Base-by-base conservation (phyloP, 257 asterid species). In the Handroanthus guayacan region DNA sequence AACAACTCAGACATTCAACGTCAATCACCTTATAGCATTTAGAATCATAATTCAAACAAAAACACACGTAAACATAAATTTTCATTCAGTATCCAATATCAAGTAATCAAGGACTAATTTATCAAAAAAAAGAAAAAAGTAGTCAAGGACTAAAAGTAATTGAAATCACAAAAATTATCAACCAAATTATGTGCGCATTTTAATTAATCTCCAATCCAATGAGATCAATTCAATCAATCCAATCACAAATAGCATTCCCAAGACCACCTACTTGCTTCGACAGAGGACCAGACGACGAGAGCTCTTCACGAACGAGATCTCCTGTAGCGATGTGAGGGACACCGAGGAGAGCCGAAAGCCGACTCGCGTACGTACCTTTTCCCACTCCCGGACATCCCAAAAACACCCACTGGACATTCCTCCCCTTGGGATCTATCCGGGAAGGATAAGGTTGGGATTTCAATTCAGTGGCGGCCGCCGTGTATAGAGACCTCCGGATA, bases 261-360 rank as follows among this genome's bases (percentile, higher is more conserved):
- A 17, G 38, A 56, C 3, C 45, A 4, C 85, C 3, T 75, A 92
- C 99, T 72, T 95, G 91, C 71, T 85, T 83, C 18, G 98, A 87
- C 39, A 90, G 79, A 63, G 97, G 82, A 20, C 95, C 90, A 36
- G 90, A 65, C 5, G 97, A 88, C 25, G 86, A 67, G 63, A 95
- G 96, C 86, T 93, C 99, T 51, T 93, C 93, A 16, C 99, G 97
- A 57, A 95, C 98, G 74, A 95, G 98, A 91, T 95, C 99, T 39
- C 99, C 99, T 44, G 99, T 95, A 51, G 99, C 97, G 78, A 93
- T 91, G 79, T 95, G 99, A 8, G 99, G 99, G 34, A 91, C 99
- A 38, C 96, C 91, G 61, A 95, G 95, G 65, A 86, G 90, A 44
- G 77, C 62, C 7, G 97, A 91, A 31, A 95, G 97, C 3, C 99